A percentile compares a stretch with the other conserved stretches of the same genome.
phyloP scores from a whole-genome alignment of 192 early-diverging fungal genomes.

The Coemansia interrupta region DNA sequence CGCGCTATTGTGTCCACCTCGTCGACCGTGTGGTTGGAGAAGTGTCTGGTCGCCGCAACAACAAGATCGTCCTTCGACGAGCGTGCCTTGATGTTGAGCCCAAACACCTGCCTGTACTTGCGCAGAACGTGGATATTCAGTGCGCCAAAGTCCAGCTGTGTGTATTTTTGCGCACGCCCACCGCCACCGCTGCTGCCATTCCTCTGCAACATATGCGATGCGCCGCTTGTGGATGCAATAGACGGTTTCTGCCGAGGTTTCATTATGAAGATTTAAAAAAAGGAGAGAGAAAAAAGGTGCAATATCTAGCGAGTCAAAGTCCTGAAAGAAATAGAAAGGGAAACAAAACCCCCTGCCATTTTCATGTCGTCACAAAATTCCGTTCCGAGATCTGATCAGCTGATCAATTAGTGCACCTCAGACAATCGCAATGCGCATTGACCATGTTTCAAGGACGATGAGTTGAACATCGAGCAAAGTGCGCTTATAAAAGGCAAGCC shows the following conservation, averaged over 20 bases:
- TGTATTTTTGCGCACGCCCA: conserved; percentile 12
- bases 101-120: conserved; percentile 51
- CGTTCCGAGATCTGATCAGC: too few species aligned
- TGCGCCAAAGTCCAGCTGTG: conserved; percentile 46
- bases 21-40: conserved; percentile 38
- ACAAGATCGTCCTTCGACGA: conserved; percentile 53
- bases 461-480: too few species aligned
- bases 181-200: not conserved
- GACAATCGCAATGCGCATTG: too few species aligned
- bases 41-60: conserved; percentile 43
- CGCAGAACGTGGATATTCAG: conserved; percentile 48
- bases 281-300: not conserved
- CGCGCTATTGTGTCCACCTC: conserved; percentile 55
- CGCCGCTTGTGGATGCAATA: not conserved
- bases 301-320: too few species aligned
- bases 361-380: too few species aligned
- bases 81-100: conserved; percentile 53
- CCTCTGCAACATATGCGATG: not conserved
- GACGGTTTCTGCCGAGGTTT: conserved; percentile 20
- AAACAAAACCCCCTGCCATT: too few species aligned
- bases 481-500: too few species aligned
- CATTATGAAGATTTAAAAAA: conserved; percentile 6
- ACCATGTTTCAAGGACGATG: too few species aligned
- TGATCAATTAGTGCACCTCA: too few species aligned
- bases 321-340: too few species aligned